Base-by-base conservation (phyloP, 2,329 filamentous ascomycete species). In the Alternaria alternata region DNA sequence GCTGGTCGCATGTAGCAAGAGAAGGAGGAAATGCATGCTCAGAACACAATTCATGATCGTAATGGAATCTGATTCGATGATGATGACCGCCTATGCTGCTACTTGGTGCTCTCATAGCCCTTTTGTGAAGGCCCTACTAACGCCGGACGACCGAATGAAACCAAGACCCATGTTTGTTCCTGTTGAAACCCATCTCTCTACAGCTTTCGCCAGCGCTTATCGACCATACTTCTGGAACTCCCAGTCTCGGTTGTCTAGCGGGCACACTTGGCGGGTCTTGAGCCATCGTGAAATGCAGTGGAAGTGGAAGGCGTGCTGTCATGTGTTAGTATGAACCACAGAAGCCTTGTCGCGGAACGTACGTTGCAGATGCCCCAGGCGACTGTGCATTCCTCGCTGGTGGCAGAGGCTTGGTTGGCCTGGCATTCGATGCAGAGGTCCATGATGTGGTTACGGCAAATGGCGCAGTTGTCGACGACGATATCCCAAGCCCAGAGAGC, bases 311-410 rank as follows among this genome's bases (percentile, higher is more conserved):
- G 95, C 95, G 77, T 99, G 95, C 95, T 99, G 74, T 59, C 61
- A 44, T 68, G 85, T 36, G 68, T 85, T 72, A 85, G 82, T 63
- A 51, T n/a, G 3, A 22, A 7, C 11, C 11, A n/a, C 12, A 9
- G 12, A 5, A 32, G 39, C 24, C 20, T 5, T 18, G 16, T 16
- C 24, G 22, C 16, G 39, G 14, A n/a, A 85, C 92, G 81, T 82
- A 97, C 95, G 77, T 99, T 99, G 86, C 95, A 99, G 65, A 98
- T 97, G 56, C 95, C 95, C 95, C 95, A 99, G 26, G 95, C 95
- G 24, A 99, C 95, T 36, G 95, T 99, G 80, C 95, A 99, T 81
- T 99, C 95, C 76, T 99, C 95, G 66, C 92, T 97, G 0, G 95
- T 97, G 43, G 94, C 94, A 16, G 94, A 97, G 38, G 94, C 94